A percentile compares a stretch with the other conserved stretches of the same genome.
Evolutionary conservation across 2,329 filamentous ascomycete species (phyloP).

Genomic region (Sclerotinia nivalis): DNA sequence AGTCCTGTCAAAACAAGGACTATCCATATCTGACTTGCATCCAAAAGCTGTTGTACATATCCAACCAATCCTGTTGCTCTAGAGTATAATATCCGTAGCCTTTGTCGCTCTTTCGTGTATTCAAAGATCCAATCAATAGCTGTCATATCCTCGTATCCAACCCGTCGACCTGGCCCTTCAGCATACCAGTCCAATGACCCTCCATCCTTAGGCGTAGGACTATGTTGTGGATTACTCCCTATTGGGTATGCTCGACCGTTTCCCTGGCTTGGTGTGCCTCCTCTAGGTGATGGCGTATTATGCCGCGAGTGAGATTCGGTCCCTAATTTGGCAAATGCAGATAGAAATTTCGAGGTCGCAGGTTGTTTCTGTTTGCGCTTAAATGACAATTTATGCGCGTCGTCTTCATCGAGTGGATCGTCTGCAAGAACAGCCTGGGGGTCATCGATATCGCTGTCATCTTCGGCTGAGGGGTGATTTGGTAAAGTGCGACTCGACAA

Average conservation of each 20-base stretch:
- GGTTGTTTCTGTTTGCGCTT: slow-evolving; percentile 63
- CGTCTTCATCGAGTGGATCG: slow-evolving; percentile 54
- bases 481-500: slow-evolving; percentile 35
- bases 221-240: slow-evolving; percentile 25
- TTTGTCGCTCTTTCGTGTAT: slow-evolving; percentile 92
- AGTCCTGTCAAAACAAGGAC: slow-evolving; percentile 84
- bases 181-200: slow-evolving; percentile 76
- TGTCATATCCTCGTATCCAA: slow-evolving; percentile 93
- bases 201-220: slow-evolving; percentile 47
- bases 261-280: slow-evolving; percentile 30
- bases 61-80: slow-evolving; percentile 71
- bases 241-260: slow-evolving; percentile 26
- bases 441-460: slow-evolving; percentile 48
- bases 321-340: slow-evolving; percentile 33
- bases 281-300: slow-evolving; percentile 34
- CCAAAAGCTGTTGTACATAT: slow-evolving; percentile 69
- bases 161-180: slow-evolving; percentile 83
- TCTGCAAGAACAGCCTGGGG: slow-evolving; percentile 49
- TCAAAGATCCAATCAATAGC: slow-evolving; percentile 99
- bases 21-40: slow-evolving; percentile 89
- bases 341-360: slow-evolving; percentile 34
- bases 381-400: slow-evolving; percentile 62
- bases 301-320: slow-evolving; percentile 30
- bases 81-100: slow-evolving; percentile 73
- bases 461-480: slow-evolving; percentile 32